Evolutionary conservation across 2,329 filamentous ascomycete species (phyloP).

Genomic region (Aspergillus viridinutans): DNA sequence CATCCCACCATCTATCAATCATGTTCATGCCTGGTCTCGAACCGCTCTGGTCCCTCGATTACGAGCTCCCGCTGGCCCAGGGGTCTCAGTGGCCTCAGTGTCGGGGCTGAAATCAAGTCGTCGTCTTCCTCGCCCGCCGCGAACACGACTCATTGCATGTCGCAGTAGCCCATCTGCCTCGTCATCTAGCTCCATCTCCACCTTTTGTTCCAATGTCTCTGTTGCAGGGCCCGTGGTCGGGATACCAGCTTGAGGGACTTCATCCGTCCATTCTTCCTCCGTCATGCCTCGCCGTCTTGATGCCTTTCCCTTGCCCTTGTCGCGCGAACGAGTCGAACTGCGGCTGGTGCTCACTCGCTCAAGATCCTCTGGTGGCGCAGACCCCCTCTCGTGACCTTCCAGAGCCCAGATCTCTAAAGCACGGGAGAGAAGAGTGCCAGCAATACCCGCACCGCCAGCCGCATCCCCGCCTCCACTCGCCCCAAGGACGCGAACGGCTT

Average conservation of each 20-base stretch:
- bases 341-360: conserved; percentile 15
- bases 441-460: conserved; percentile 44
- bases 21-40: conserved; percentile 18
- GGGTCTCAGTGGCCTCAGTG: conserved; percentile 22
- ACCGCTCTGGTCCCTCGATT: conserved; percentile 16
- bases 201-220: conserved; percentile 27
- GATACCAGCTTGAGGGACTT: conserved; percentile 28
- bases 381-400: conserved; percentile 31
- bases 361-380: conserved; percentile 13
- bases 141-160: conserved; percentile 34
- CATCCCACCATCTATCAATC: conserved; percentile 1
- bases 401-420: conserved; percentile 45
- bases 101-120: conserved; percentile 13
- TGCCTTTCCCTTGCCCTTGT: conserved; percentile 26
- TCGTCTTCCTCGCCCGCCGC: conserved; percentile 21
- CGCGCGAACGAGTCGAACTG: conserved; percentile 20
- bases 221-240: conserved; percentile 5
- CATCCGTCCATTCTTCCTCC: conserved; percentile 36
- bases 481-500: conserved; percentile 51
- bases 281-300: conserved; percentile 20
- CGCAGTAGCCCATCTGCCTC: conserved; percentile 41
- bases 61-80: conserved; percentile 14
- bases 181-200: conserved; percentile 41
- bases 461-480: conserved; percentile 44
- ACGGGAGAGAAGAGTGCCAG: conserved; percentile 42